Evolutionary conservation across 2,329 filamentous ascomycete genomes (phyloP), one percentile per base, ranked within the genome.

Genomic region (Microdochium nivale): DNA sequence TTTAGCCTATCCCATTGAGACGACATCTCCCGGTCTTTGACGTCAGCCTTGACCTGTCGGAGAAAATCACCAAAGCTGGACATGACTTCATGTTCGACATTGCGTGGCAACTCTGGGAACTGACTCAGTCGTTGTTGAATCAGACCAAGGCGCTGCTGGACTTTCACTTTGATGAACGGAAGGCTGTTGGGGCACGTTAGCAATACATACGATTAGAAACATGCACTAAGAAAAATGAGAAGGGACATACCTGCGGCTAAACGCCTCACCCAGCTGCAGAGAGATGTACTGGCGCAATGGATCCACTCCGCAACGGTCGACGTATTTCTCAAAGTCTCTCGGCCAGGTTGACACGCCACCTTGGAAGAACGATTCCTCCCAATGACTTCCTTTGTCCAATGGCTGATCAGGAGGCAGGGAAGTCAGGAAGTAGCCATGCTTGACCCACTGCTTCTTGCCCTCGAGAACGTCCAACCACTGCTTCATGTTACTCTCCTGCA

Each of bases 351-450:
- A 69, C 63, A 50, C 59, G 1, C 65, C 65, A 2, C 61, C 58
- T 13, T 74, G 70, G 51, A 83, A 83, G 44, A 81, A 74, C 0
- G 66, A 60, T 13, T 78, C 73, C 49, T 83, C 80, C 69, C 73
- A 80, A 2, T 65, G 66, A 8, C 67, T 69, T 2, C 79, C 71
- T n/a, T 75, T 68, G 2, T 78, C 76, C 0, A 85, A 69, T 0
- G 75, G 68, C 49, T 80, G 75, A 0, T 68, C 70, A 25, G 0
- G 79, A 3, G 85, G 84, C 1, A 86, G 80, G 0, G 85, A 87
- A 0, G 91, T 88, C 9, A 88, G 81, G 55, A 85, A 95, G 61
- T 92, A 96, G 0, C 87, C 87, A n/a, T 88, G 75, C 0, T 83
- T 84, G 0, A 91, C 78, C 0, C 64, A 61, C 53, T 88, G 88